Evolutionary conservation across 352 stramenopile genomes (phyloP), one percentile per base, ranked within the genome.

Genomic region (Phytophthora nicotianae): DNA sequence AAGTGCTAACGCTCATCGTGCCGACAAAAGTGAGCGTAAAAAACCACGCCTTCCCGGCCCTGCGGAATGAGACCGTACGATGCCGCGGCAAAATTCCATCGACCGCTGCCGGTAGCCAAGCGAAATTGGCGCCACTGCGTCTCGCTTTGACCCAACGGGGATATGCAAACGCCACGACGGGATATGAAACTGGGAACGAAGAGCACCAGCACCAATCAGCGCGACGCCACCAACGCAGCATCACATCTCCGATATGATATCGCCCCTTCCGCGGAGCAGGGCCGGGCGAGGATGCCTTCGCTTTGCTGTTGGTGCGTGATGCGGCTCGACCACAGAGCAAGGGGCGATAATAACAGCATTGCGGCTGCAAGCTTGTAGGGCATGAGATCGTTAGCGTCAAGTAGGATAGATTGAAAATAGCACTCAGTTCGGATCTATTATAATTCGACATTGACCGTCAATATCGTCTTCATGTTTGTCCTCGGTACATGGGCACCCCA

Each of bases 121-220:
- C 4, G 32, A 5, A 16, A 57, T 26, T 59, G 38, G 21, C 20
- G 19, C 42, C 35, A 53, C 29, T 53, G 27, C 4, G 29, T 54
- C 57, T 4, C 9, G n/a, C n/a, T n/a, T n/a, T n/a, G n/a, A n/a
- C n/a, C n/a, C n/a, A n/a, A n/a, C n/a, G n/a, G 20, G 13, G 58
- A 66, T 66, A 61, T 66, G 58, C 49, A 38, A 64, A 26, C 56
- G 35, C 38, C 57, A 64, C 37, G 57, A 29, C 47, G 47, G 20
- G 1, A 5, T 47, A 53, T 33, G 27, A 33, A 33, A 33, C 32
- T 38, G 3, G 50, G 23, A 20, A 50, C 38, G 29, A 35, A 66
- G 41, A 61, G 50, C 41, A 17, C 32, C 50, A 42, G 23, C 58
- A 45, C 13, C 20, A 68, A 68, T 64, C 40, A 64, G 9, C 24